Percentiles rank a stretch among this genome's conserved stretches.
Evolutionary conservation across 768 basidiomycete species (phyloP).

Genomic region (Phanerochaete sordida): DNA sequence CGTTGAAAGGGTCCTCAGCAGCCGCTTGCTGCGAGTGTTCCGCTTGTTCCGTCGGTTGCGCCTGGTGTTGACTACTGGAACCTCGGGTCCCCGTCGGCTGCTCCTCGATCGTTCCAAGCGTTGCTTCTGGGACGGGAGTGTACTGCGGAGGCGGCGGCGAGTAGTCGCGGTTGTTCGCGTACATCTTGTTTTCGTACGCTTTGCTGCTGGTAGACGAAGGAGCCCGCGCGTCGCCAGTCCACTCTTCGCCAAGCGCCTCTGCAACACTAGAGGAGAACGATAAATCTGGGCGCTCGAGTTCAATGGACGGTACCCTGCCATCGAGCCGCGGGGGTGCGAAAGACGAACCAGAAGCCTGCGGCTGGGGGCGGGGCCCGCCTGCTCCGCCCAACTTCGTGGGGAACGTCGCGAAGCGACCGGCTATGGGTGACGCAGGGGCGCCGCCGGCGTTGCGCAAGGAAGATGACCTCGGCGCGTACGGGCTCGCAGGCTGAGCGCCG

Average conservation of each 20-base stretch:
- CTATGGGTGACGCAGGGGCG: background rate
- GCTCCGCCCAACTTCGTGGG: conserved; percentile 49
- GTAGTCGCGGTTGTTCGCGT: conserved; percentile 22
- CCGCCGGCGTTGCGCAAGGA: conserved; percentile 9
- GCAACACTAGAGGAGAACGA: conserved; percentile 38
- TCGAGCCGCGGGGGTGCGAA: conserved; percentile 19
- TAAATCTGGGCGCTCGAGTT: conserved; percentile 17
- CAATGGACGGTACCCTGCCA: conserved; percentile 27
- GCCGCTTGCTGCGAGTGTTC: background rate
- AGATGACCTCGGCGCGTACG: conserved; percentile 13
- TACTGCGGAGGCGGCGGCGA: conserved; percentile 31
- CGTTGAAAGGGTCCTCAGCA: background rate
- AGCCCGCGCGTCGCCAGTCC: background rate
- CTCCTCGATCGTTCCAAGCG: conserved; percentile 37
- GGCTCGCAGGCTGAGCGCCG: conserved; percentile 13
- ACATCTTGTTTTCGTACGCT: background rate
- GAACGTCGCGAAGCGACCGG: conserved; percentile 65
- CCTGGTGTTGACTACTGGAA: background rate
- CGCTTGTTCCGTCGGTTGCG: conserved; percentile 7
- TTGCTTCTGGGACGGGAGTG: conserved; percentile 35
- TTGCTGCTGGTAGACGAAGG: conserved; percentile 4
- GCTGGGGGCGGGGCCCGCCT: conserved; percentile 20
- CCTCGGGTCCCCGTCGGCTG: background rate
- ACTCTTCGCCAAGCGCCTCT: conserved; percentile 29
- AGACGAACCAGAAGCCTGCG: conserved; percentile 7